Conservation (phyloP, 441 rosid genomes). For the Viola pubescens region DNA sequence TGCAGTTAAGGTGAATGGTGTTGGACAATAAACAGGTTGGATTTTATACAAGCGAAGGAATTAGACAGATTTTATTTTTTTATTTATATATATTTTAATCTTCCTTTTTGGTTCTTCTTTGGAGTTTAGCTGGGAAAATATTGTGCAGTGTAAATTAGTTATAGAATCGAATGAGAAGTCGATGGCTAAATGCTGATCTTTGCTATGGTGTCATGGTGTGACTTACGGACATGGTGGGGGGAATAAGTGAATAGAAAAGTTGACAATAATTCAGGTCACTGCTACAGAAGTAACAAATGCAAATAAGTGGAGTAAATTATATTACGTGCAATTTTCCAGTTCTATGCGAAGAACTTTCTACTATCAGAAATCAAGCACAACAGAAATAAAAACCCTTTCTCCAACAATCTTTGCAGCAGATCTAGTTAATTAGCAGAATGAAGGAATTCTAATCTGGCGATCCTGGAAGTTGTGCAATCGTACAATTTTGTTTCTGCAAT, state of each 20-base stretch:
- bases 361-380: background rate
- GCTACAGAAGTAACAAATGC: too few relatives aligned
- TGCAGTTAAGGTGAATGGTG: slow-evolving; percentile 18
- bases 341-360: background rate
- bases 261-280: too few relatives aligned
- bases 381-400: background rate
- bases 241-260: too few relatives aligned
- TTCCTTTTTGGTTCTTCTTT: background rate
- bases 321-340: background rate
- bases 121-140: background rate
- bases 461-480: slow-evolving; percentile 9
- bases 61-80: background rate
- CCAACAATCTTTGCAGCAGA: too few relatives aligned
- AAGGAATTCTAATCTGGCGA: slow-evolving; percentile 4
- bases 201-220: too few relatives aligned
- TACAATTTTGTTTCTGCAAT: slow-evolving; percentile 35
- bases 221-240: too few relatives aligned
- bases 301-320: too few relatives aligned
- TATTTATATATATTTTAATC: too few relatives aligned
- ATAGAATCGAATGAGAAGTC: slow-evolving; percentile 16
- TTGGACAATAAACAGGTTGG: slow-evolving; percentile 2
- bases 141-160: slow-evolving; percentile 20
- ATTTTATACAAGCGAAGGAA: slow-evolving; percentile 1
- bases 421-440: too few relatives aligned
- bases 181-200: too few relatives aligned